These are phyloP conservation scores for Cordyceps pruinosa DNA, from an alignment of 2,329 filamentous ascomycete genomes.

Conservation along the genomic window DNA sequence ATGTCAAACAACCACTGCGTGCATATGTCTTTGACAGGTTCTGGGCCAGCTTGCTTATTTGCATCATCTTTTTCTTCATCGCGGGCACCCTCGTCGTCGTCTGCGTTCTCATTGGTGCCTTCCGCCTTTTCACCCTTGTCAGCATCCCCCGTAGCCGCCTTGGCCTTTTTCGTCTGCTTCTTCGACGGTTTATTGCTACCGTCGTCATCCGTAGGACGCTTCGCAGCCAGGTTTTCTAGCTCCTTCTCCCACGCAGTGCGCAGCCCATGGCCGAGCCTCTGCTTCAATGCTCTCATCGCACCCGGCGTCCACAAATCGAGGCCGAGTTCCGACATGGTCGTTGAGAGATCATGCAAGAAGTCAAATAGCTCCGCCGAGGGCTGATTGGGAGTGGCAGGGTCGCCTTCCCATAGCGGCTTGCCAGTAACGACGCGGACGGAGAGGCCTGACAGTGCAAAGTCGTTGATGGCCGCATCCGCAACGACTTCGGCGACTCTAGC, in stretches of 20 bases:
- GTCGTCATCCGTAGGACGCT: constrained; percentile 14
- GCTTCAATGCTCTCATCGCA: constrained; percentile 58
- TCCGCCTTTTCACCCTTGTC: constrained; percentile 12
- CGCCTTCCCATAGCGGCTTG: constrained; percentile 72
- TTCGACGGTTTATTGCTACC: constrained; percentile 2
- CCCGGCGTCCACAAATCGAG: constrained; percentile 74
- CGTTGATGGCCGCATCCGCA: constrained; percentile 40
- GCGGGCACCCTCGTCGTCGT: constrained; percentile 6
- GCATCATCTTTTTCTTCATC: neutral
- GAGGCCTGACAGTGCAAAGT: constrained; percentile 37
- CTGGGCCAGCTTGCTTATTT: constrained; percentile 9
- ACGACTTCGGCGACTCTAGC: constrained; percentile 50
- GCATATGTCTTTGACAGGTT: constrained; percentile 39
- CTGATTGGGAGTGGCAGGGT: constrained; percentile 66
- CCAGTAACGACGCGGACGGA: constrained; percentile 47
- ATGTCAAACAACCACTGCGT: constrained; percentile 59
- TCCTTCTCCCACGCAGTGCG: constrained; percentile 40
- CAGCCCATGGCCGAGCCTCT: constrained; percentile 44
- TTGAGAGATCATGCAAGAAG: constrained; percentile 59
- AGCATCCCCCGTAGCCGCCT: constrained; percentile 12
- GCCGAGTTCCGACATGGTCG: constrained; percentile 62
- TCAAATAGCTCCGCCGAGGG: constrained; percentile 69
- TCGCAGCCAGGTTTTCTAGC: constrained; percentile 26
- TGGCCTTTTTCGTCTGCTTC: constrained; percentile 14
- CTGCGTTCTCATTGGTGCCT: constrained; percentile 8